Evolutionary conservation across 176 grass and related monocot genomes (phyloP), one percentile per base, ranked within the genome.

Genomic region (Phoenix dactylifera): DNA sequence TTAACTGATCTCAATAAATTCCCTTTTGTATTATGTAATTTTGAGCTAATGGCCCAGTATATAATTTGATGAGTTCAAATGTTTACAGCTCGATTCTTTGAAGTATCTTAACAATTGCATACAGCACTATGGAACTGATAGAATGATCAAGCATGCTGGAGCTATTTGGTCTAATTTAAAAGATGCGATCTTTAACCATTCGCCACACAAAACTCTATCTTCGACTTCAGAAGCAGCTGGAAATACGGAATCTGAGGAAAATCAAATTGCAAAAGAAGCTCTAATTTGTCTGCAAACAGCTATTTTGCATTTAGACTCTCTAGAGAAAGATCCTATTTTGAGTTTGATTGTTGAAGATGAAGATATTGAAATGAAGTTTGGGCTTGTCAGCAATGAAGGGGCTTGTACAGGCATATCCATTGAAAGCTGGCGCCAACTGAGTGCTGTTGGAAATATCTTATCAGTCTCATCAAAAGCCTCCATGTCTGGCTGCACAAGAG

Each of bases 81-180:
- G 57, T 82, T 57, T 76, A 63, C 83, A 97, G 92, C 50, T 83
- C 85, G 92, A 97, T 78, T 97, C 92, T 72, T 79, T 97, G 64
- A 97, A 88, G 73, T 97, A 97, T 91, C 76, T 97, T 60, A 79
- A 67, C 57, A 88, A 69, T 64, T 97, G 87, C 66, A 79, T 97
- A 44, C 71, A 32, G 62, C 87, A 64, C 74, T 97, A 97, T 75
- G 92, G 84, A 76, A 50, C 79, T 69, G 78, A 88, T 64, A 83
- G 76, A 82, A 91, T 97, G 83, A 58, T 70, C 70, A 77, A 76
- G 76, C 87, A 91, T 70, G 71, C 75, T 49, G 63, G 70, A 15
- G 62, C 60, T 79, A 65, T 97, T 44, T 97, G 92, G 92, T 72
- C 53, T 44, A 88, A 71, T 62, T 79, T 97, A 76, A 84, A 91